Percentiles rank a stretch among this genome's conserved stretches.
These are phyloP conservation scores for Keithomyces neogunnii DNA, from an alignment of 2,329 filamentous ascomycete genomes.

Conservation along the genomic window DNA sequence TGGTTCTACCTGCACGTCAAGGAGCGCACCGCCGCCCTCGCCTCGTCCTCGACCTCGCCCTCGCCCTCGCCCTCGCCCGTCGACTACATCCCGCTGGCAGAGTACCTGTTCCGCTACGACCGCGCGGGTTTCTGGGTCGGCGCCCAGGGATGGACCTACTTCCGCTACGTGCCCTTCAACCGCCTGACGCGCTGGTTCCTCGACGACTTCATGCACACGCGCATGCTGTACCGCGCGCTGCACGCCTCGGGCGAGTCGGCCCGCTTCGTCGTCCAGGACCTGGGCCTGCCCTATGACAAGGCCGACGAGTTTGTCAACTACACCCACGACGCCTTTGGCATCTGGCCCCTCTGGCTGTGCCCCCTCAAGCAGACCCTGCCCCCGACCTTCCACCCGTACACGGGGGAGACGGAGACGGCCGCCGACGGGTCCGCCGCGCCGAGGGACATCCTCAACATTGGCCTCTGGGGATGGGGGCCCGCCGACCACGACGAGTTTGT, in stretches of 20 bases:
- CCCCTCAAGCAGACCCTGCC: slow-evolving; percentile 39
- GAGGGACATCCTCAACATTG: slow-evolving; percentile 49
- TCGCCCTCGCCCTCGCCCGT: slow-evolving; percentile 10
- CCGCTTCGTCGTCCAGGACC: slow-evolving; percentile 61
- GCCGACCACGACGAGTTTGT: slow-evolving; percentile 51
- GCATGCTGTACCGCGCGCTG: slow-evolving; percentile 65
- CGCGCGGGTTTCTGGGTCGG: slow-evolving; percentile 70
- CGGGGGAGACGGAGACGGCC: slow-evolving; percentile 24
- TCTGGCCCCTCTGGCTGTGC: slow-evolving; percentile 55
- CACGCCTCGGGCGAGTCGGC: slow-evolving; percentile 58
- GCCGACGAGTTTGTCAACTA: slow-evolving; percentile 47
- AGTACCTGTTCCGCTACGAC: slow-evolving; percentile 72
- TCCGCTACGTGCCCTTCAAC: slow-evolving; percentile 56
- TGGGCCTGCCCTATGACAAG: slow-evolving; percentile 47
- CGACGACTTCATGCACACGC: slow-evolving; percentile 65
- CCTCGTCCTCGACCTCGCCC: neutral
- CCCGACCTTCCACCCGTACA: slow-evolving; percentile 49
- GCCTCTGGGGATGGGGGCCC: slow-evolving; percentile 75
- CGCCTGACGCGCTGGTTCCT: slow-evolving; percentile 57
- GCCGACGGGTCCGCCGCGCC: slow-evolving; percentile 10
- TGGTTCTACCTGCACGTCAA: slow-evolving; percentile 71
- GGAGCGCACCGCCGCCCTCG: slow-evolving; percentile 26
- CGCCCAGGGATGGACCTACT: slow-evolving; percentile 57
- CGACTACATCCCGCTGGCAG: slow-evolving; percentile 58
- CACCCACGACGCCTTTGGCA: slow-evolving; percentile 39